phyloP scores from a whole-genome alignment of 1,284 basidiomycete species.

The Peniophora sp. region DNA sequence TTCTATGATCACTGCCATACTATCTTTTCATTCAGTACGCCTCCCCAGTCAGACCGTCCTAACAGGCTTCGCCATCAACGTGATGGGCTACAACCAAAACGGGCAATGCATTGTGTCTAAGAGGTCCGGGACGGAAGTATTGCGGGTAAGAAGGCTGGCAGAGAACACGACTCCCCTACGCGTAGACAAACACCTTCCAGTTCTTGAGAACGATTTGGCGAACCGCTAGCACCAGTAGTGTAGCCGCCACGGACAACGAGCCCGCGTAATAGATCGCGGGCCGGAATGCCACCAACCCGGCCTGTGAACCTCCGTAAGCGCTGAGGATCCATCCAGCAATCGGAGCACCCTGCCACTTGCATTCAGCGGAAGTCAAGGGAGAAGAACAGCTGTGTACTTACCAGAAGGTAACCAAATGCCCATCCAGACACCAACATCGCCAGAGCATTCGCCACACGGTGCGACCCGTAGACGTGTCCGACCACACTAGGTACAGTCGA shows the following conservation, averaged over 20 bases:
- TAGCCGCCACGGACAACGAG: slow-evolving; percentile 17
- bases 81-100: too few species aligned
- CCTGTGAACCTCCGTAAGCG: slow-evolving; percentile 15
- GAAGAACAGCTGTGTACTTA: slow-evolving; percentile 7
- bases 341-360: slow-evolving; percentile 12
- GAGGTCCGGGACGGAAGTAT: too few species aligned
- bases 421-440: slow-evolving; percentile 25
- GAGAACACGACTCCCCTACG: too few species aligned
- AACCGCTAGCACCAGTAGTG: slow-evolving; percentile 14
- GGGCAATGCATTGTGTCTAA: too few species aligned
- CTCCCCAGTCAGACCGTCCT: too few species aligned
- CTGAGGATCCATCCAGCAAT: slow-evolving; percentile 22
- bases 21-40: too few species aligned
- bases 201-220: slow-evolving; percentile 5
- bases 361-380: too few species aligned
- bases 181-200: slow-evolving; percentile 5
- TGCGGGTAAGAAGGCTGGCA: too few species aligned
- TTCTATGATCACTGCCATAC: too few species aligned
- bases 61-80: too few species aligned
- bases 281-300: slow-evolving; percentile 15
- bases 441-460: slow-evolving; percentile 18
- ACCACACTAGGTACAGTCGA: slow-evolving; percentile 26
- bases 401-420: slow-evolving; percentile 20
- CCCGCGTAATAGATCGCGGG: slow-evolving; percentile 26
- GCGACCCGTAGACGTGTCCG: slow-evolving; percentile 18